Percentiles rank a stretch among this genome's conserved stretches.
phyloP scores from a whole-genome alignment of 169 alveolate species.

The Perkinsus olseni region DNA sequence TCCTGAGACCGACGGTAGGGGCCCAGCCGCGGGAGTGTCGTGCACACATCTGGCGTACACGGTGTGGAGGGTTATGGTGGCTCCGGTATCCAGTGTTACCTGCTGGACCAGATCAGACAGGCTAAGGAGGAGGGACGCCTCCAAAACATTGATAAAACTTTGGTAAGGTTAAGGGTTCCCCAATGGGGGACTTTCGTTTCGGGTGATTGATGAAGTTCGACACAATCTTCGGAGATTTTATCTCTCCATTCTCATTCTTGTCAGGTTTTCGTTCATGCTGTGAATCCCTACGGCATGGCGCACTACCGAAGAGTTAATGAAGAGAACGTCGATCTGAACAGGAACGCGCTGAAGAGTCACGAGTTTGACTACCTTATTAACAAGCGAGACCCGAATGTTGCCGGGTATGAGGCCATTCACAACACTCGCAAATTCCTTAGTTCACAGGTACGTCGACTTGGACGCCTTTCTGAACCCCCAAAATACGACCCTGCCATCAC shows the following conservation, averaged over 20 bases:
- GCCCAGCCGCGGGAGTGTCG: background rate
- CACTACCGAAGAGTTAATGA: background rate
- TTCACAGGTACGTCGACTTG: background rate
- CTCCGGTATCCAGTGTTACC: background rate
- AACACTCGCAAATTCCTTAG: too few species aligned
- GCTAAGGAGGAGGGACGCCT: too few species aligned
- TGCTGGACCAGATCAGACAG: background rate
- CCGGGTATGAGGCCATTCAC: background rate
- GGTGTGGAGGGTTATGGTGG: background rate
- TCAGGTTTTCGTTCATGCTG: background rate
- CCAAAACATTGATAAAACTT: background rate
- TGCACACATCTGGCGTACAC: background rate
- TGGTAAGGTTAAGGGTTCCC: too few species aligned
- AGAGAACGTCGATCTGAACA: background rate
- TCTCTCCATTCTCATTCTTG: too few species aligned
- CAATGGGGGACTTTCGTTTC: too few species aligned
- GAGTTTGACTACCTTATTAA: background rate
- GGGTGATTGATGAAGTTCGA: too few species aligned
- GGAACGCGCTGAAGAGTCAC: background rate
- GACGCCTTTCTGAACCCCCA: background rate
- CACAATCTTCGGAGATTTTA: background rate
- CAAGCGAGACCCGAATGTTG: conserved; percentile 3
- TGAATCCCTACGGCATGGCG: conserved; percentile 4
- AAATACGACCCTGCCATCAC: background rate
- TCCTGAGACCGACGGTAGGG: background rate